Base-by-base conservation (phyloP, 768 basidiomycete genomes). In the Solioccasus polychromus region DNA sequence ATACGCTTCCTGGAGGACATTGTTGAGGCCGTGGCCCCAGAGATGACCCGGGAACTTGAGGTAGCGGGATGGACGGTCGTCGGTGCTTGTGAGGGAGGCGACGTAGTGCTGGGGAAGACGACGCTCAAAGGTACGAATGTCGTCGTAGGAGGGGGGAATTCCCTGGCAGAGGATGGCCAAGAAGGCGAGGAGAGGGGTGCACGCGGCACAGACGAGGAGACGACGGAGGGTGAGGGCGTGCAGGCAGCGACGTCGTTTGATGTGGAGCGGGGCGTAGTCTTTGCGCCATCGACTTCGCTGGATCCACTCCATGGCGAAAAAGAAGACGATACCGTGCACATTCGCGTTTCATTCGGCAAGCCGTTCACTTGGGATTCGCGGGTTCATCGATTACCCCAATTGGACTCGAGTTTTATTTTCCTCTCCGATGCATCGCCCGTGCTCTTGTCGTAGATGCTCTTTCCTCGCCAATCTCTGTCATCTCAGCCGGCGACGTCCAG, bases 21-120 rank as follows among this genome's bases (percentile, higher is more conserved):
- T 83, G 59, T 82, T 82, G 45, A 82, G 67, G 1, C 82, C 82
- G 43, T 76, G 77, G 1, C 78, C 79, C 79, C 79, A 80, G 5
- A 81, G 43, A 48, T 81, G 78, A 17, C 71, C 71, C 1, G 78
- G 74, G 50, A 81, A 82, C 22, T 72, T 57, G 24, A 83, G 50
- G 48, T 74, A 82, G 36, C 59, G 59, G 8, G 39, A 34, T 15
- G 52, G 57, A 45, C 19, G 52, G 17, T 17, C 41, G 15, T 42
- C 8, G 1, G 34, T 4, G 11, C n/a, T 34, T 1, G 52, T 54
- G 32, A 47, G 38, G 3, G 58, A 48, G 0, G 51, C 57, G 10
- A 60, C 32, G 32, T 68, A 53, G 46, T 75, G 71, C 25, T 75
- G 73, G 0, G 74, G 71, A 0, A 75, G 64, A 6, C 47, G 51